Base-by-base conservation (phyloP, 2,329 filamentous ascomycete genomes). In the Microdochium bolleyi region DNA sequence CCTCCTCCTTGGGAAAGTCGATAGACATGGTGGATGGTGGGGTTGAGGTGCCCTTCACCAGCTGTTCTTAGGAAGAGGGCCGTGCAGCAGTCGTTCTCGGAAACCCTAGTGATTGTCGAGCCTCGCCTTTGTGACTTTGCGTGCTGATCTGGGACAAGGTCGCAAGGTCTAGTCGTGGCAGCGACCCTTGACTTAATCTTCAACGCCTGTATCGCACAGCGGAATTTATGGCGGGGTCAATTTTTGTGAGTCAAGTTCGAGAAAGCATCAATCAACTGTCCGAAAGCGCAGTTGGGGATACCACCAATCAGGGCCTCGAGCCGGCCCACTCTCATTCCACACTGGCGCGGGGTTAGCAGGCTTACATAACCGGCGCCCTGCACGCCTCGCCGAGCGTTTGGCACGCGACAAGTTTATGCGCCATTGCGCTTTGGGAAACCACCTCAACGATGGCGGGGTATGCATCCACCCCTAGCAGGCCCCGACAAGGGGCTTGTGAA, bases 1-100 rank as follows among this genome's bases (percentile, higher is more conserved):
- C 88, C 79, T 97, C 92, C 72, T 94, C 89, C 70, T 88, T 87
- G 53, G 92, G 88, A 70, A 97, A 97, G 73, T 92, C 83, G 75
- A 97, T 92, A 66, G 87, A 89, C 87, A 92, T 90, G 63, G 66
- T 68, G 62, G 14, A 9, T 25, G 24, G 48, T 30, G 48, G 48
- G 48, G 41, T 46, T 46, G 21, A 46, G 41, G 41, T 46, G 49
- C 34, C 21, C 38, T 11, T 13, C 14, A 54, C 58, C 49, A 62
- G 10, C 11, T 22, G 11, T 11, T 14, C 13, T 44, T 32, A 22
- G 24, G 52, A 50, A 49, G 21, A 11, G 19, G n/a, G 7, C 11
- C 37, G 5, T n/a, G 37, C 37, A 41, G n/a, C 37, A 41, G 37
- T 7, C 9, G 8, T n/a, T 41, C 11, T 5, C 37, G 37, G 19